Evolutionary conservation across 306 rosid species (phyloP).

Genomic region (Prunus salicina): DNA sequence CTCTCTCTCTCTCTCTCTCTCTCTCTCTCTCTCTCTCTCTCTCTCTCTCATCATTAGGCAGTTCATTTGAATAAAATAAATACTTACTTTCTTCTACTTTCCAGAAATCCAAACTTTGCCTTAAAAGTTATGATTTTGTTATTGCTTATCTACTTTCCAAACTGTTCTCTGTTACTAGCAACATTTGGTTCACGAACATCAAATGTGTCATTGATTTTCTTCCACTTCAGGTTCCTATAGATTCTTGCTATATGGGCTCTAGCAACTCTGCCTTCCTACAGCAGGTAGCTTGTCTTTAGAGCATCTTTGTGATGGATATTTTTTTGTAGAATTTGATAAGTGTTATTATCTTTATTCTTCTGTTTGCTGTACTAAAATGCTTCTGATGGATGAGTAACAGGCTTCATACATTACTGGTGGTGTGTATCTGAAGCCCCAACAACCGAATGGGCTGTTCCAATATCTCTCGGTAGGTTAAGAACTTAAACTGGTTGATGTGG

Average conservation of each 20-base stretch:
- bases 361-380: constrained; percentile 21
- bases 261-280: constrained; percentile 93
- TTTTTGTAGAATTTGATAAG: constrained; percentile 17
- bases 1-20: too few species aligned
- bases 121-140: not conserved
- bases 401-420: constrained; percentile 95
- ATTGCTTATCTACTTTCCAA: not conserved
- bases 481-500: constrained; percentile 17
- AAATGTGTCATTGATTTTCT: constrained; percentile 17
- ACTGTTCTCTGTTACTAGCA: not conserved
- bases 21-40: too few species aligned
- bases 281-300: constrained; percentile 61
- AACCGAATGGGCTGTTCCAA: constrained; percentile 79
- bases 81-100: not conserved
- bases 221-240: constrained; percentile 76
- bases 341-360: constrained; percentile 7
- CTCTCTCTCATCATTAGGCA: not conserved
- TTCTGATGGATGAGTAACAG: constrained; percentile 41
- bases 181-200: not conserved
- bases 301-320: constrained; percentile 8
- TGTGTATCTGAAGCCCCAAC: constrained; percentile 90
- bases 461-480: constrained; percentile 73
- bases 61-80: not conserved
- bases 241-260: constrained; percentile 80
- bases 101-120: not conserved